Conservation (phyloP, 1,284 basidiomycete species). For the Boletus sp. region DNA sequence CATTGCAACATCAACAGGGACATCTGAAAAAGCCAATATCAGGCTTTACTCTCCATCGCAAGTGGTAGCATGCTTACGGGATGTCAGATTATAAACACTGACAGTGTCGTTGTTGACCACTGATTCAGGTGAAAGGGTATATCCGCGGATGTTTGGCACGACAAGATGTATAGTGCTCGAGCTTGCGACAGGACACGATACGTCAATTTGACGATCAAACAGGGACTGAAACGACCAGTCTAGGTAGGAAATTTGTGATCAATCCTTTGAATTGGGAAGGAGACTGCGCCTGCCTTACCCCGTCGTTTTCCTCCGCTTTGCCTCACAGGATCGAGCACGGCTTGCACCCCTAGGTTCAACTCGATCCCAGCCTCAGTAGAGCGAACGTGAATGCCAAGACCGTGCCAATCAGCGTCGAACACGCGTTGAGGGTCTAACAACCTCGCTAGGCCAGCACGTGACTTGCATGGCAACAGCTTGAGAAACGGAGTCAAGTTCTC, state of each 20-base stretch:
- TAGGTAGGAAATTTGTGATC: constrained; percentile 31
- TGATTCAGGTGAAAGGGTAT: constrained; percentile 57
- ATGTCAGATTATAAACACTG: constrained; percentile 54
- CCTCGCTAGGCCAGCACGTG: constrained; percentile 84
- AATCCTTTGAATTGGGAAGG: not conserved
- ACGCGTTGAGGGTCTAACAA: constrained; percentile 86
- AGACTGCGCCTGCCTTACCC: constrained; percentile 46
- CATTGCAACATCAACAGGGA: constrained; percentile 58
- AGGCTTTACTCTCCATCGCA: constrained; percentile 14
- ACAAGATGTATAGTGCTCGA: constrained; percentile 56
- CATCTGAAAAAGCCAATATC: constrained; percentile 18
- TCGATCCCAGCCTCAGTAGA: constrained; percentile 51
- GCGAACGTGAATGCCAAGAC: constrained; percentile 76
- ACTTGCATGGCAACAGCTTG: constrained; percentile 93
- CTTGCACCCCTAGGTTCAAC: constrained; percentile 78
- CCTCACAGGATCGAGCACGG: constrained; percentile 81
- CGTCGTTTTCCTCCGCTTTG: constrained; percentile 50
- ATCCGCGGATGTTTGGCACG: constrained; percentile 47
- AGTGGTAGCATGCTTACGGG: constrained; percentile 41
- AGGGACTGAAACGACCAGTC: constrained; percentile 82
- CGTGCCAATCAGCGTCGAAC: constrained; percentile 89
- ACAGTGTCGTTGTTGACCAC: constrained; percentile 35
- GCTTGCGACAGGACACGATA: constrained; percentile 61
- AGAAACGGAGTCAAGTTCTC: constrained; percentile 97
- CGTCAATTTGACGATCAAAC: constrained; percentile 70